A percentile compares a stretch with the other conserved stretches of the same genome.
Conservation (phyloP, 2,329 filamentous ascomycete species). For the Pseudogymnoascus sp. region DNA sequence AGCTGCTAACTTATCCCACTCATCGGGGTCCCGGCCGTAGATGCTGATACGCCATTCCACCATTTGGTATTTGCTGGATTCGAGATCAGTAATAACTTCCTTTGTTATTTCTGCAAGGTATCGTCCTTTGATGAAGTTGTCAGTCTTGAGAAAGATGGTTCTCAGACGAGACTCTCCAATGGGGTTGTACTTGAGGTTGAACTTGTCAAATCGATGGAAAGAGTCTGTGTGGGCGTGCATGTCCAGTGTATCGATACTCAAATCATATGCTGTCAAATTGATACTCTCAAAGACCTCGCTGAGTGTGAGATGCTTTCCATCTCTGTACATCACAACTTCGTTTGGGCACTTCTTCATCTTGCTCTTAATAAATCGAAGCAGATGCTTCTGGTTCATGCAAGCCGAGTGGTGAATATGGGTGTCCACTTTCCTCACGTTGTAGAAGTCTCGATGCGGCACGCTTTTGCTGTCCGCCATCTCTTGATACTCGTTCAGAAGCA, state of each 20-base stretch:
- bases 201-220: constrained; percentile 98
- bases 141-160: constrained; percentile 98
- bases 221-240: constrained; percentile 99
- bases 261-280: constrained; percentile 91
- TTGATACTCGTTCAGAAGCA: constrained; percentile 90
- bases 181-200: constrained; percentile 98
- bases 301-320: constrained; percentile 85
- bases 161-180: constrained; percentile 89
- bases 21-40: constrained; percentile 83
- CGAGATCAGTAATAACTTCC: constrained; percentile 92
- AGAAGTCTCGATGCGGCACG: constrained; percentile 96
- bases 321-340: constrained; percentile 84
- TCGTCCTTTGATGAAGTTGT: constrained; percentile 92
- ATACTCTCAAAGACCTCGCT: constrained; percentile 95
- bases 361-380: constrained; percentile 97
- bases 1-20: constrained; percentile 95
- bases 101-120: constrained; percentile 97
- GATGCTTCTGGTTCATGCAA: constrained; percentile 99
- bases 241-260: constrained; percentile 96
- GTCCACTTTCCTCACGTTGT: constrained; percentile 97
- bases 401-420: constrained; percentile 98
- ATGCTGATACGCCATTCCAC: constrained; percentile 98
- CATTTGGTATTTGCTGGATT: constrained; percentile 99
- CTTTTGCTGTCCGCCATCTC: constrained; percentile 97
- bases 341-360: constrained; percentile 99